Conservation (phyloP, 768 basidiomycete genomes). For the Gyrodon lividus region DNA sequence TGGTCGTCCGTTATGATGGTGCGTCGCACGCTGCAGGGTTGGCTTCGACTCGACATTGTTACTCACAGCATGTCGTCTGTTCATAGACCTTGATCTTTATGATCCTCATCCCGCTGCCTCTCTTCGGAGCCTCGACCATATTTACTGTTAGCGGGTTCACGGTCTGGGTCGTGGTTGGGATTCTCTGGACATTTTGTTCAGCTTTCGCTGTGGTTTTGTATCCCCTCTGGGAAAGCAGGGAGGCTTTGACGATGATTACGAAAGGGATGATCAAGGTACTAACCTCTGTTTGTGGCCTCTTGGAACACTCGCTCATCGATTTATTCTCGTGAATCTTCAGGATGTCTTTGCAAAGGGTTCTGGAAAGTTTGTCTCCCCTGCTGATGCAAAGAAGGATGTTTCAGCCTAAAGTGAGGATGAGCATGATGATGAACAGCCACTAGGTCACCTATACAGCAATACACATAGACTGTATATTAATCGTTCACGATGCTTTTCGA, state of each 20-base stretch:
- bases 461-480: background rate
- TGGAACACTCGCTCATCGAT: background rate
- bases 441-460: background rate
- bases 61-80: background rate
- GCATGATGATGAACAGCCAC: background rate
- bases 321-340: conserved; percentile 19
- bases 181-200: conserved; percentile 83
- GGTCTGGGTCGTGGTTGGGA: conserved; percentile 79
- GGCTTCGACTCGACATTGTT: background rate
- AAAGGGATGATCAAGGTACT: conserved; percentile 64
- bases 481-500: background rate
- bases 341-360: conserved; percentile 42
- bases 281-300: background rate
- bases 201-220: conserved; percentile 76
- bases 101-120: conserved; percentile 77
- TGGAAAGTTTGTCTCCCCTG: conserved; percentile 35
- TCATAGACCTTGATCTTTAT: conserved; percentile 59
- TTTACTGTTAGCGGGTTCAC: conserved; percentile 64
- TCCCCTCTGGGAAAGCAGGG: conserved; percentile 82
- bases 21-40: conserved; percentile 17
- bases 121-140: conserved; percentile 80
- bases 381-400: background rate
- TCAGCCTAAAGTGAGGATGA: background rate
- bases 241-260: conserved; percentile 56
- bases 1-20: conserved; percentile 71